Percentiles rank a stretch among this genome's conserved stretches.
Evolutionary conservation across 495 filamentous ascomycete species (phyloP).

Genomic region (Penicillium nucicola): DNA sequence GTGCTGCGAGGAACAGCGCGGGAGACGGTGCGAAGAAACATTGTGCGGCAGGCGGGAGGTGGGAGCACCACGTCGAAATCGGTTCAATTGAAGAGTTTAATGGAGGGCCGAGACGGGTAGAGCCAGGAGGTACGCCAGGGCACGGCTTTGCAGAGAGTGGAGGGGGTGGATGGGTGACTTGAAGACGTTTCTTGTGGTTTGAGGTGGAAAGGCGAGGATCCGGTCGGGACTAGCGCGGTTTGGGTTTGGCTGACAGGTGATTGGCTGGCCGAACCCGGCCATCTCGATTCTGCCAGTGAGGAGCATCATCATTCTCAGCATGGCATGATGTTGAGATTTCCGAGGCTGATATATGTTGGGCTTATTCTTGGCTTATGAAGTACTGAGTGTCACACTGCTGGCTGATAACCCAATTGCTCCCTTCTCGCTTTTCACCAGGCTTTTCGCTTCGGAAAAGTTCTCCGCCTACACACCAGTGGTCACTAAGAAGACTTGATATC

Average conservation of each 20-base stretch:
- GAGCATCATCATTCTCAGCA: constrained; percentile 26
- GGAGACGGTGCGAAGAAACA: constrained; percentile 46
- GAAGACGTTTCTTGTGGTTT: constrained; percentile 43
- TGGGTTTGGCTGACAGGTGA: constrained; percentile 35
- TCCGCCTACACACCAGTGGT: no score
- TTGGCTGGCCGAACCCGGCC: constrained; percentile 28
- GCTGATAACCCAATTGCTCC: no score
- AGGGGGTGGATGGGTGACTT: constrained; percentile 34
- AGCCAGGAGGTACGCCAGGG: constrained; percentile 23
- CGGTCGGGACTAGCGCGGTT: constrained; percentile 34
- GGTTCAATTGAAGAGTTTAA: constrained; percentile 28
- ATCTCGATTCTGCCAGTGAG: constrained; percentile 14
- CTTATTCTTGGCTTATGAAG: not conserved
- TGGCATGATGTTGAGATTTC: not conserved
- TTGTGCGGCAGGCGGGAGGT: constrained; percentile 41
- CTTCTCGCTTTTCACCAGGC: no score
- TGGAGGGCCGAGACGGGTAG: constrained; percentile 13
- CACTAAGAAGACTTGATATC: no score
- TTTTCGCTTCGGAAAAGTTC: no score
- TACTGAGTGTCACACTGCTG: not conserved
- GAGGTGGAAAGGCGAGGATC: constrained; percentile 46
- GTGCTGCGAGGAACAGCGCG: constrained; percentile 47
- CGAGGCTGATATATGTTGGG: not conserved
- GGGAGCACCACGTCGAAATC: constrained; percentile 29
- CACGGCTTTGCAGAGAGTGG: constrained; percentile 32